Evolutionary conservation across 306 rosid species (phyloP).

Genomic region (Malus asiatica): DNA sequence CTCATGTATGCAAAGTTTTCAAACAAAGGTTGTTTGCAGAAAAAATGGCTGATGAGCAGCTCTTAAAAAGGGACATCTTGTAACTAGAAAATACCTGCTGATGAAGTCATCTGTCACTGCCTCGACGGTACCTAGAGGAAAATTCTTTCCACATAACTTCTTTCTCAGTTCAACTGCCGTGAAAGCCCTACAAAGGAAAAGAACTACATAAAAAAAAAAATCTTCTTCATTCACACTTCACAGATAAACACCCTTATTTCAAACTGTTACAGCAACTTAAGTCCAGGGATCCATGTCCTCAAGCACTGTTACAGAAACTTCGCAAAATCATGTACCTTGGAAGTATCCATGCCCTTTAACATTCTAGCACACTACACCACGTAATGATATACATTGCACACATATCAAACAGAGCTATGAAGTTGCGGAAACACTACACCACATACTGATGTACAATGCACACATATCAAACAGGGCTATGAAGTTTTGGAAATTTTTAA

Average conservation of each 20-base stretch:
- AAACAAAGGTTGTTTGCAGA: not conserved
- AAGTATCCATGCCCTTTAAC: not conserved
- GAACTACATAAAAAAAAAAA: not conserved
- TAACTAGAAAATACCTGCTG: constrained; percentile 42
- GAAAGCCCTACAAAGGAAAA: constrained; percentile 53
- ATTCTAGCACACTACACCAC: not conserved
- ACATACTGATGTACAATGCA: not conserved
- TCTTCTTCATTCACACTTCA: constrained; percentile 1
- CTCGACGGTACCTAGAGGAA: constrained; percentile 47
- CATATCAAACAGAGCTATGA: not conserved
- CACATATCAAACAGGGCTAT: not conserved
- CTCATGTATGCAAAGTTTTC: not conserved
- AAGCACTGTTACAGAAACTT: not conserved
- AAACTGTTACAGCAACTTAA: not conserved
- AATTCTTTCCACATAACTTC: constrained; percentile 53
- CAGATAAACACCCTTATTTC: not conserved
- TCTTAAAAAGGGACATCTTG: not conserved
- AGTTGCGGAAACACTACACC: not conserved
- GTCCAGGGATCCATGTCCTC: not conserved
- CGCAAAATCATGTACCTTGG: not conserved
- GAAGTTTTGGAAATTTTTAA: constrained; percentile 15
- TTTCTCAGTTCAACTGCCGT: constrained; percentile 67
- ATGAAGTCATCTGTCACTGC: constrained; percentile 55
- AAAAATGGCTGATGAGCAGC: constrained; percentile 1
- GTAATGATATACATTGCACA: no score